These are phyloP conservation scores for Vaccinium darrowii DNA, from an alignment of 148 eudicot genomes.

Conservation along the genomic window DNA sequence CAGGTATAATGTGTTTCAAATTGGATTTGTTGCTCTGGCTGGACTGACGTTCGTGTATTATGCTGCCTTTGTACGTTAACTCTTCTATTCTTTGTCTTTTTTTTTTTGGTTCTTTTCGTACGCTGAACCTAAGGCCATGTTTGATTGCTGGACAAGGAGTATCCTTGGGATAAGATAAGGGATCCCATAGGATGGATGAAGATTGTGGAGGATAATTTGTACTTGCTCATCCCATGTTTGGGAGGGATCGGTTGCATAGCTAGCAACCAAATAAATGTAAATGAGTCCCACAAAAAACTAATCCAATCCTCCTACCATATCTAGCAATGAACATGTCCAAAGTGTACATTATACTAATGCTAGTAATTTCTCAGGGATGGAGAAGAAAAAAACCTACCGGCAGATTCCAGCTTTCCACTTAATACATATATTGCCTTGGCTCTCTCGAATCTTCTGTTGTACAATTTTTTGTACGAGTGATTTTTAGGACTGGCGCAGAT, in stretches of 20 bases:
- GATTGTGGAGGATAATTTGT: background rate
- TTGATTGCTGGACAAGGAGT: background rate
- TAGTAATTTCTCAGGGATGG: constrained; percentile 70
- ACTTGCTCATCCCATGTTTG: background rate
- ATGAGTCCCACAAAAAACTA: background rate
- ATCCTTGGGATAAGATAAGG: background rate
- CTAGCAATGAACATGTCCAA: background rate
- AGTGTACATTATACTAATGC: background rate
- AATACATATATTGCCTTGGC: constrained; percentile 5
- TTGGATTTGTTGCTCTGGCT: constrained; percentile 75
- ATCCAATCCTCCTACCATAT: background rate
- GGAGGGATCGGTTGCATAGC: background rate
- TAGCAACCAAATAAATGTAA: background rate
- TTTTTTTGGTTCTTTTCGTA: background rate
- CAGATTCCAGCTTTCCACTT: constrained; percentile 77
- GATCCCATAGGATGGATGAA: background rate
- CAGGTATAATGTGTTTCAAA: constrained; percentile 97
- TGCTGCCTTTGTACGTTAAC: constrained; percentile 73
- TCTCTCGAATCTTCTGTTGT: constrained; percentile 10
- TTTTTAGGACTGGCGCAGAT: constrained; percentile 2
- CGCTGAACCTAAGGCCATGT: background rate
- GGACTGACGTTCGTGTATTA: constrained; percentile 79
- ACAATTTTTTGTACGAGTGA: background rate
- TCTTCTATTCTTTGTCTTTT: background rate
- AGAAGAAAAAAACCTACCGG: constrained; percentile 83